These are phyloP conservation scores for Acer yangbiense DNA, from an alignment of 345 rosid genomes.

Conservation along the genomic window DNA sequence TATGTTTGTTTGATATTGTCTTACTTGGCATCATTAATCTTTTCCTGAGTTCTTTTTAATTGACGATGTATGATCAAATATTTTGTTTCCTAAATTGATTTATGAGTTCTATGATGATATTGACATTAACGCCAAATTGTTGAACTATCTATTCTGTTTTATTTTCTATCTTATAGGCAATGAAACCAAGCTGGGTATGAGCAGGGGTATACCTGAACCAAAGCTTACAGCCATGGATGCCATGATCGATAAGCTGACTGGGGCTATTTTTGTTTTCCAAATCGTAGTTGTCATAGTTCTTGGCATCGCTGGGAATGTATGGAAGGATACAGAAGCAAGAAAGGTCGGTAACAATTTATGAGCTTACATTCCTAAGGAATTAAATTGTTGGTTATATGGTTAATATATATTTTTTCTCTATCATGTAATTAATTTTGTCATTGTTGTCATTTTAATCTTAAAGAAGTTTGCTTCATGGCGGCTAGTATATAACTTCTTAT, in stretches of 20 bases:
- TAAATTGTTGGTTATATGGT: background rate
- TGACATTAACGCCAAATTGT: constrained; percentile 2
- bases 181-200: constrained; percentile 98
- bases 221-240: constrained; percentile 99
- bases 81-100: background rate
- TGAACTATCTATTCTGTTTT: constrained; percentile 6
- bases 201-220: constrained; percentile 96
- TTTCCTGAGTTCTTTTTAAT: background rate
- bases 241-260: constrained; percentile 98
- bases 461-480: background rate
- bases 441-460: background rate
- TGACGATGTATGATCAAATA: background rate
- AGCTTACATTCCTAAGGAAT: constrained; percentile 15
- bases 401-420: background rate
- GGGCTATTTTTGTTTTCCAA: constrained; percentile 97
- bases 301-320: constrained; percentile 93
- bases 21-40: background rate
- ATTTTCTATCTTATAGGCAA: constrained; percentile 54
- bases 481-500: background rate
- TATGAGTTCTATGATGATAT: constrained; percentile 13
- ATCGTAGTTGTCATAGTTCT: constrained; percentile 93
- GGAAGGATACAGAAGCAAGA: constrained; percentile 98
- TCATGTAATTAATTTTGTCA: background rate
- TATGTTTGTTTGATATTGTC: too few species aligned
- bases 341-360: constrained; percentile 52